phyloP scores from a whole-genome alignment of 495 filamentous ascomycete species.

The Penicillium longicatenatum region DNA sequence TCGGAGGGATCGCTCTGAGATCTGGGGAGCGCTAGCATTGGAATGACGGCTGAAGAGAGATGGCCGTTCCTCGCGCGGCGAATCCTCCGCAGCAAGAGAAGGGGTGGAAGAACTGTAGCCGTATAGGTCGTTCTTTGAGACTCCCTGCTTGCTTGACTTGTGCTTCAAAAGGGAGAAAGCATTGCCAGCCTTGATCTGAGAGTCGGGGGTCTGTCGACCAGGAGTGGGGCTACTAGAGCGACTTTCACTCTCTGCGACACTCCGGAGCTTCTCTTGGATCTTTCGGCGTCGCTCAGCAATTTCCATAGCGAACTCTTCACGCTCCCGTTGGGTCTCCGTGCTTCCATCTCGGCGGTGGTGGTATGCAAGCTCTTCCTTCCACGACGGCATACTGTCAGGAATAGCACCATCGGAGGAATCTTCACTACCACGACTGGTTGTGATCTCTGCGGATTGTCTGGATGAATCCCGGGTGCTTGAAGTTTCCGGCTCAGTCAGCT shows the following conservation, averaged over 20 bases:
- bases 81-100: slow-evolving; percentile 44
- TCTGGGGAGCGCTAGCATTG: slow-evolving; percentile 46
- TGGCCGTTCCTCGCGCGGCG: slow-evolving; percentile 39
- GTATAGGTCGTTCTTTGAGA: slow-evolving; percentile 61
- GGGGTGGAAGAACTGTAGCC: slow-evolving; percentile 60
- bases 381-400: slow-evolving; percentile 21
- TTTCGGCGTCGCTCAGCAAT: slow-evolving; percentile 74
- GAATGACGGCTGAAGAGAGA: slow-evolving; percentile 38
- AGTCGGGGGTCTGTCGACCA: slow-evolving; percentile 49
- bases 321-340: slow-evolving; percentile 64
- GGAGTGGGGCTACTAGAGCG: slow-evolving; percentile 53
- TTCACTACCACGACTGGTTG: slow-evolving; percentile 19
- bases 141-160: slow-evolving; percentile 64
- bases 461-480: slow-evolving; percentile 16
- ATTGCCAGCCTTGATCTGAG: slow-evolving; percentile 48
- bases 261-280: slow-evolving; percentile 80
- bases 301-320: slow-evolving; percentile 78
- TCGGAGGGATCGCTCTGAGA: slow-evolving; percentile 37
- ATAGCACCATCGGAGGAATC: slow-evolving; percentile 16
- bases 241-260: slow-evolving; percentile 67
- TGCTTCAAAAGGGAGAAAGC: slow-evolving; percentile 68
- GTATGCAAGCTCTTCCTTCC: slow-evolving; percentile 35
- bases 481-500: slow-evolving; percentile 9
- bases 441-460: slow-evolving; percentile 12
- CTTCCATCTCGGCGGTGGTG: slow-evolving; percentile 56